Evolutionary conservation across 1,139 yeast genomes (phyloP).

Genomic region (Kluyveromyces sp.): DNA sequence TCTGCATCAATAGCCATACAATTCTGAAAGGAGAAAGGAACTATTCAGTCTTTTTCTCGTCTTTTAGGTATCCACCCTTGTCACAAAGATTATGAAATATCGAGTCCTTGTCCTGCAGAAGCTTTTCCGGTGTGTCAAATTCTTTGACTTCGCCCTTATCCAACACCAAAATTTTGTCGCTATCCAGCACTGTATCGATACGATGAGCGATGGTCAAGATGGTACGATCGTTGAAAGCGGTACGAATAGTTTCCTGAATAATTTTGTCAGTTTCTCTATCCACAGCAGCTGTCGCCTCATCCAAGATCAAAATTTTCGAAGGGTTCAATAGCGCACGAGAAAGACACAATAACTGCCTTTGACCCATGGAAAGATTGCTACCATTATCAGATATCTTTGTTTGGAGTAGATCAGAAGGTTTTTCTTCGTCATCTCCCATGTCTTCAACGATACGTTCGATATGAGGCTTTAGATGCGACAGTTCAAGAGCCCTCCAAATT

Average conservation of each 20-base stretch:
- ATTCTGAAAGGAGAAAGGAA: too few species aligned
- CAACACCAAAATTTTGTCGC: conserved; percentile 63
- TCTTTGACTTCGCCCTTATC: conserved; percentile 64
- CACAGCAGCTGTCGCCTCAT: conserved; percentile 84
- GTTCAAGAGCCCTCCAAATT: conserved; percentile 46
- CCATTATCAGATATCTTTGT: conserved; percentile 60
- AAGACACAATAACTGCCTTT: conserved; percentile 66
- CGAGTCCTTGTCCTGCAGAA: conserved; percentile 40
- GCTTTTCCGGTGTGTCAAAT: conserved; percentile 54
- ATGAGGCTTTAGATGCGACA: conserved; percentile 48
- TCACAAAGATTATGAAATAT: conserved; percentile 46
- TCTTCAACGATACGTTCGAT: conserved; percentile 34
- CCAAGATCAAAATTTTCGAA: conserved; percentile 60
- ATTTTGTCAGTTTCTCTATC: conserved; percentile 73
- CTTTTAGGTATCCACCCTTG: conserved; percentile 38
- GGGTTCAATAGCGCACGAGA: conserved; percentile 63
- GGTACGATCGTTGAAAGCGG: conserved; percentile 56
- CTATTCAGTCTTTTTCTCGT: background rate
- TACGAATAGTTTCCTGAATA: conserved; percentile 66
- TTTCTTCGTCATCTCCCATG: conserved; percentile 21
- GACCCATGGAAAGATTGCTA: conserved; percentile 68
- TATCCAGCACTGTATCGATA: conserved; percentile 73
- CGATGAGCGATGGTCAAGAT: conserved; percentile 80
- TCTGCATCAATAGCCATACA: too few species aligned
- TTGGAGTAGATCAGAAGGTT: conserved; percentile 33